Evolutionary conservation across 768 basidiomycete genomes (phyloP), one percentile per base, ranked within the genome.

Genomic region (Naganishia antarctica): DNA sequence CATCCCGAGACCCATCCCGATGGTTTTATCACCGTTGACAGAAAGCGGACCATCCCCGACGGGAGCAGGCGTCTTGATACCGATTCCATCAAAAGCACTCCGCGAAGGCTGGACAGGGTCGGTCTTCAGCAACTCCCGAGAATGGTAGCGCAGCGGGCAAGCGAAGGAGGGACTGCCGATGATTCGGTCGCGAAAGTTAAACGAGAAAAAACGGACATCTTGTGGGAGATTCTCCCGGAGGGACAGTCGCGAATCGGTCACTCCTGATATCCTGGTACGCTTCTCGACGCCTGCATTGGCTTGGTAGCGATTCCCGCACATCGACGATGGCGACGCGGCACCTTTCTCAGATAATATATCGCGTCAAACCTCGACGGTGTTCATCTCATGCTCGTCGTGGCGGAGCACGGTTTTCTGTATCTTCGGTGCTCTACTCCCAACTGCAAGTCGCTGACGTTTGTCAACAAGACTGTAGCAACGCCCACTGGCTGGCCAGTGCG

Each of bases 1-100:
- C 15, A 23, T 21, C 32, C 4, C 23, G 4, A 15, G 31, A 25
- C 5, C 6, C n/a, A 40, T n/a, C 23, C 53, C 5, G 37, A 57
- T 34, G 34, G n/a, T 26, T 57, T 57, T 23, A 57, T 57, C 53
- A 57, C 34, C 3, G 53, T 57, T 23, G 53, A 57, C 53, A 57
- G 26, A 25, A 32, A n/a, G n/a, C n/a, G 51, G n/a, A 16, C 13
- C 37, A 5, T 13, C 11, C 8, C 15, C n/a, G 32, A 28, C 8
- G 48, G 29, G 28, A n/a, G n/a, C n/a, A n/a, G n/a, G n/a, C n/a
- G n/a, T n/a, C n/a, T n/a, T n/a, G n/a, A n/a, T n/a, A n/a, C n/a
- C n/a, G n/a, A n/a, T n/a, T 49, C 34, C 34, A 37, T 37, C 34
- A 37, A 37, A 15, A 37, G 34, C 34, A 15, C 15, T 15, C 34